Evolutionary conservation across 805 yeast species (phyloP).

Genomic region (Yarrowia bubula): DNA sequence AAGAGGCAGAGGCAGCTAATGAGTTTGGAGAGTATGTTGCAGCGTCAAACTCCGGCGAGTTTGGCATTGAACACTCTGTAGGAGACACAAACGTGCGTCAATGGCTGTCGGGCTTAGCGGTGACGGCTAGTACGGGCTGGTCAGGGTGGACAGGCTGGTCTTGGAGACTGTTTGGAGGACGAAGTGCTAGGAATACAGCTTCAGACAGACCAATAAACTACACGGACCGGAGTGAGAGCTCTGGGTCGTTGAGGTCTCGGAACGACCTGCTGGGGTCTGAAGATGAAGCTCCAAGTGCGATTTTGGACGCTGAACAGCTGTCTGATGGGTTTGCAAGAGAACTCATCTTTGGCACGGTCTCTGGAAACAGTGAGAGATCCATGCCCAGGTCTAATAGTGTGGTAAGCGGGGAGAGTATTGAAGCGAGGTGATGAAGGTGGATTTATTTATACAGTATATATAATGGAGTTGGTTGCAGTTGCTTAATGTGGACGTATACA

Average conservation of each 20-base stretch:
- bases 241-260: conserved; percentile 7
- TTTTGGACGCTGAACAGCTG: conserved; percentile 15
- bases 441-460: not conserved
- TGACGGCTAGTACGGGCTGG: not conserved
- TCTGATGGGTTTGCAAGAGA: conserved; percentile 15
- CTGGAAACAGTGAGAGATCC: not conserved
- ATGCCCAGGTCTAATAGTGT: not conserved
- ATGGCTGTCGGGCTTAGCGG: not conserved
- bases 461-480: not conserved
- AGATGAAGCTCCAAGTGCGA: conserved; percentile 18
- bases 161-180: conserved; percentile 9
- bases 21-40: conserved; percentile 23
- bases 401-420: not conserved
- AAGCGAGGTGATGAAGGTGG: not conserved
- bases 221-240: not conserved
- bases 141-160: conserved; percentile 17
- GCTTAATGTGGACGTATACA: too few species aligned
- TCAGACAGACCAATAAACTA: not conserved
- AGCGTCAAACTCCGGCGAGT: not conserved
- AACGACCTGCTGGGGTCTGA: conserved; percentile 5
- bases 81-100: conserved; percentile 13
- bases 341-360: conserved; percentile 6
- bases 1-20: conserved; percentile 12
- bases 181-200: not conserved
- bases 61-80: conserved; percentile 17